Base-by-base conservation (phyloP, 2,329 filamentous ascomycete species). In the Pyricularia sp. region DNA sequence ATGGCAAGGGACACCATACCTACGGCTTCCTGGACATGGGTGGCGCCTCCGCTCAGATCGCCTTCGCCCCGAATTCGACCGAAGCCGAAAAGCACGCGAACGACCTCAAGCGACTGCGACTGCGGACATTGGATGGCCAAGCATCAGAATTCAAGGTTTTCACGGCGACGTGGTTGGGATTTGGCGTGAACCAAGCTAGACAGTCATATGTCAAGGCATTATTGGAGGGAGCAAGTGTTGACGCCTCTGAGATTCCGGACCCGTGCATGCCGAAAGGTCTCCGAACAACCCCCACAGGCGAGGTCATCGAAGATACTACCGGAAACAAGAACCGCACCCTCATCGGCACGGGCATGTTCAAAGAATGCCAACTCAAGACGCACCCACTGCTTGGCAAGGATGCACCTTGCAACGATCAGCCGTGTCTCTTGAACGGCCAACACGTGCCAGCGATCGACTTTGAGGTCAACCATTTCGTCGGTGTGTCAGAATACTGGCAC, bases 21-120 rank as follows among this genome's bases (percentile, higher is more conserved):
- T 99, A 98, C 78, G 95, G 95, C 0, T 99, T 99, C 75, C 82
- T 99, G 70, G 95, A 99, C 77, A 99, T 99, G 96, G 95, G 95
- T 66, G 95, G 95, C 67, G 95, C 95, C 30, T 98, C 94, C 0
- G 94, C 95, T 20, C 95, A 99, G 80, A 98, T 99, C 75, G 95
- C 96, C 0, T 99, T 99, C 78, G 94, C 94, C 1, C 95, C 95
- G 1, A 99, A 99, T 78, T 81, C 86, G 4, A 98, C 95, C 1
- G 95, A 99, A 78, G 90, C 93, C 1, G 86, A 89, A 75, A 95
- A 93, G 76, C 96, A 99, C 77, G 90, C 92, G 0, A 86, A 97
- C 71, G 93, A 98, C 76, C 81, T 99, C 69, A 97, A 93, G 72
- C 79, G 98, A 17, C 80, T 99, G 70, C 90, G 95, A 66, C 82